Percentiles rank a stretch among this genome's conserved stretches.
These are phyloP conservation scores for Globisporangium yorkense DNA, from an alignment of 352 stramenopile species.

Conservation along the genomic window DNA sequence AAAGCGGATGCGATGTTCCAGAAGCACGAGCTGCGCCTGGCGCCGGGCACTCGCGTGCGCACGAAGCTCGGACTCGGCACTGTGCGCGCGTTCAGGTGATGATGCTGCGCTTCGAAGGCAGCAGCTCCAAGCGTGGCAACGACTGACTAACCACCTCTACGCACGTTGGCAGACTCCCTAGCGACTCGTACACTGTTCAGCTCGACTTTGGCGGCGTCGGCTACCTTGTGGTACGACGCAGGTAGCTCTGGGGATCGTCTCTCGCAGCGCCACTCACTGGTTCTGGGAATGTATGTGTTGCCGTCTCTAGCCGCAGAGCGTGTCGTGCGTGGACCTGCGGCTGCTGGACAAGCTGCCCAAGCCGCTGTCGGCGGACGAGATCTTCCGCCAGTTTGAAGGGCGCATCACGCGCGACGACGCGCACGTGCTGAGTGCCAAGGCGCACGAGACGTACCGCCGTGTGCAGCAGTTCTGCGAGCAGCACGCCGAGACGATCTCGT, in stretches of 20 bases:
- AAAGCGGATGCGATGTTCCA: slow-evolving; percentile 1
- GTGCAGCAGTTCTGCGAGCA: slow-evolving; percentile 67
- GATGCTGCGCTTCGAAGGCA: no score
- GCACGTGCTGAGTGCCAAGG: slow-evolving; percentile 37
- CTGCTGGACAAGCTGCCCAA: slow-evolving; percentile 63
- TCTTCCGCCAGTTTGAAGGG: slow-evolving; percentile 63
- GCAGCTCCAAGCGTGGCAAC: no score
- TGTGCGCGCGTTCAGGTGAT: slow-evolving; percentile 22
- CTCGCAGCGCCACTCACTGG: neutral
- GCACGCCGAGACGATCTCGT: slow-evolving; percentile 65
- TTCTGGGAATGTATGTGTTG: neutral
- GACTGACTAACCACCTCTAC: no score
- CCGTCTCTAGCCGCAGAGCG: slow-evolving; percentile 27
- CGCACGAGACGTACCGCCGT: slow-evolving; percentile 40
- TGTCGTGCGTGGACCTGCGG: slow-evolving; percentile 59
- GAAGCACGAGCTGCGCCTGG: slow-evolving; percentile 31
- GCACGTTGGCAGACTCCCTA: slow-evolving; percentile 11
- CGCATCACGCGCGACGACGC: slow-evolving; percentile 60
- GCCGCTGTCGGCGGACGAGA: slow-evolving; percentile 54
- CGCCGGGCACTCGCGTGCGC: slow-evolving; percentile 24
- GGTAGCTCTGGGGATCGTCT: neutral
- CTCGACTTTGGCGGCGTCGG: slow-evolving; percentile 37
- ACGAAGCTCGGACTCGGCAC: slow-evolving; percentile 27
- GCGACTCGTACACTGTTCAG: slow-evolving; percentile 34
- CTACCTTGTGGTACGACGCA: slow-evolving; percentile 24